A percentile compares a stretch with the other conserved stretches of the same genome.
These are phyloP conservation scores for Sporisorium reilianum DNA, from an alignment of 1,284 basidiomycete genomes.

Conservation along the genomic window DNA sequence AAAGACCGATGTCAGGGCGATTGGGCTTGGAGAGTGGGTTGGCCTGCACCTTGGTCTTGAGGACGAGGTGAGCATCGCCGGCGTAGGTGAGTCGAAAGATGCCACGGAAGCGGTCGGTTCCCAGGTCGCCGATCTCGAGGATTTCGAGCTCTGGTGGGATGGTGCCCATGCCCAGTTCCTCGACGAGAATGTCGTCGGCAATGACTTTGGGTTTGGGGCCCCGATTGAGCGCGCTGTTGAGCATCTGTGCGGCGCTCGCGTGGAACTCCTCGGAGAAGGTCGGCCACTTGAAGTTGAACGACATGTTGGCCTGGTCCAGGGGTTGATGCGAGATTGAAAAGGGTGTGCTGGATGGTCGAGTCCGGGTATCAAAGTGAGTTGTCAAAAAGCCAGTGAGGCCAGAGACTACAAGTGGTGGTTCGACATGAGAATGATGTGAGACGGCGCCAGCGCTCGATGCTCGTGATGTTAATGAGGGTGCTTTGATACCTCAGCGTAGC, in stretches of 20 bases:
- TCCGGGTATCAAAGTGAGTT: slow-evolving; percentile 6
- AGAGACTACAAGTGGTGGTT: slow-evolving; percentile 9
- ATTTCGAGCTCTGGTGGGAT: slow-evolving; percentile 98
- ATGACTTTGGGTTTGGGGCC: slow-evolving; percentile 89
- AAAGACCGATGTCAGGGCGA: slow-evolving; percentile 54
- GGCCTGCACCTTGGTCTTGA: slow-evolving; percentile 95
- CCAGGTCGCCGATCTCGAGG: slow-evolving; percentile 96
- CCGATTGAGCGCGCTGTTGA: slow-evolving; percentile 70
- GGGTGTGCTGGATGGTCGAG: neutral
- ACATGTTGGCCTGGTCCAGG: slow-evolving; percentile 74
- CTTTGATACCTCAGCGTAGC: neutral
- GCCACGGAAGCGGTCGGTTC: slow-evolving; percentile 93
- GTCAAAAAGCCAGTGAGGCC: slow-evolving; percentile 12
- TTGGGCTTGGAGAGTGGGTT: slow-evolving; percentile 82
- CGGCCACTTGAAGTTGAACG: slow-evolving; percentile 97
- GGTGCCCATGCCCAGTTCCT: slow-evolving; percentile 97
- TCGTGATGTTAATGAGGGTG: neutral
- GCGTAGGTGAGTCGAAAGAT: slow-evolving; percentile 96
- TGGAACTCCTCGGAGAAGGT: slow-evolving; percentile 76
- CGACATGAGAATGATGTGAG: slow-evolving; percentile 20
- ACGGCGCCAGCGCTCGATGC: slow-evolving; percentile 37
- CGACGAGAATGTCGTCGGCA: slow-evolving; percentile 95
- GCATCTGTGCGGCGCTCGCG: slow-evolving; percentile 71
- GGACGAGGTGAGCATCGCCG: slow-evolving; percentile 94
- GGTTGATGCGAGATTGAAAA: neutral